Evolutionary conservation across 1,284 basidiomycete species (phyloP), one percentile per base, ranked within the genome.

Genomic region (Nidula niveotomentosa): DNA sequence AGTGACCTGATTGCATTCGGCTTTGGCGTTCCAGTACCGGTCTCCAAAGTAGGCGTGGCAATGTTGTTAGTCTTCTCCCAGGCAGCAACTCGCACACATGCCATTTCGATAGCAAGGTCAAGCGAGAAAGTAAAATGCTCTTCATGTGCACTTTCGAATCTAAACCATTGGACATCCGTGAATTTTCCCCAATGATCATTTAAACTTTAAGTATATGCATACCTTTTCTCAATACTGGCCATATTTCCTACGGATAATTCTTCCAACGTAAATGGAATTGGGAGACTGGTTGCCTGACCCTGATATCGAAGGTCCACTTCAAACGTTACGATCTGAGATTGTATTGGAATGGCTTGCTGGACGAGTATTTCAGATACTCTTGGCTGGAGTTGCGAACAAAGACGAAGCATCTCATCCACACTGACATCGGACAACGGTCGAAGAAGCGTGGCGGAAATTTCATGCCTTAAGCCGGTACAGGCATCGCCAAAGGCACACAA

Each of bases 401-500:
- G 48, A 1, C 57, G 48, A 10, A 58, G 47, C 30, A 69, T 58
- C 3, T 65, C 59, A 5, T 52, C 43, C 5, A 61, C 43, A n/a
- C 54, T 17, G 15, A 63, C 51, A n/a, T 65, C 63, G 36, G 52
- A 51, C 6, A 69, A 53, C 9, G 59, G 63, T 8, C 61, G 60
- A 15, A 68, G 59, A 35, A 65, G 50, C 4, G 65, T 63, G 34
- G 57, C 57, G 6, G 65, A 63, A 18, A 61, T 53, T 57, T 70
- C 69, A 47, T 57, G 56, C 36, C 50, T 37, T 13, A 52, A 33
- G 30, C 49, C 56, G 13, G 67, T 69, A 35, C 62, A 62, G 3
- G 66, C 68, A 50, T 68, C 67, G 2, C 68, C 68, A 45, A 69
- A 62, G n/a, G 68, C 67, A 49, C 68, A 70, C 8, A 69, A 60